Conservation (phyloP, 73 alveolate species). For the Paramecium pentaurelia region DNA sequence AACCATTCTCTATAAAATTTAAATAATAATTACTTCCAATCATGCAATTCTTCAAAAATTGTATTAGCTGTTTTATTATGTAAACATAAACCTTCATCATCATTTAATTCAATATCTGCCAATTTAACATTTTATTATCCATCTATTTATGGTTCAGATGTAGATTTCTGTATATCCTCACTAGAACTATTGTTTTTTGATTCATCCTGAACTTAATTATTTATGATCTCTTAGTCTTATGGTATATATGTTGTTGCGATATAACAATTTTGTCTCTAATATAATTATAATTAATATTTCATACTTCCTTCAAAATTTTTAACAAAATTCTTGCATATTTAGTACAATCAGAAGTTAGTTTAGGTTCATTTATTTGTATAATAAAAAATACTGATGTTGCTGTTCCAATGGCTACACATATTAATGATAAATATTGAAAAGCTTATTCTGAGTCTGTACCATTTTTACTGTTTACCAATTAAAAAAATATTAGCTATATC, state of each 20-base stretch:
- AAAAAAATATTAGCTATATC: constrained; percentile 16
- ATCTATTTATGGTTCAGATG: background rate
- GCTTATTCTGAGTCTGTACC: background rate
- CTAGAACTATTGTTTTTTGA: background rate
- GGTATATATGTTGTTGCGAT: background rate
- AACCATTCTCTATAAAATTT: constrained; percentile 61
- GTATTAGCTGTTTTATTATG: background rate
- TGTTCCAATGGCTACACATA: constrained; percentile 42
- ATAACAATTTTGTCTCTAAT: background rate
- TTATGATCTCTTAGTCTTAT: background rate
- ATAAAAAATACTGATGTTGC: constrained; percentile 40
- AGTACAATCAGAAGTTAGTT: constrained; percentile 47
- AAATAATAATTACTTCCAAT: background rate
- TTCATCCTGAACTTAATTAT: background rate
- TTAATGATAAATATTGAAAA: constrained; percentile 46
- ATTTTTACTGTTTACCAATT: background rate
- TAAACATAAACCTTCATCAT: background rate
- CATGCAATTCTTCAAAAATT: background rate
- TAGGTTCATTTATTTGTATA: constrained; percentile 55
- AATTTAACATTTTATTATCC: background rate
- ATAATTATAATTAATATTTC: background rate
- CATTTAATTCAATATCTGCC: background rate
- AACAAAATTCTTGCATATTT: background rate
- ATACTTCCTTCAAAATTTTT: background rate
- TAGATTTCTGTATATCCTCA: background rate